These are phyloP conservation scores for Isatis lusitanica DNA, from an alignment of 441 rosid species.

Conservation along the genomic window DNA sequence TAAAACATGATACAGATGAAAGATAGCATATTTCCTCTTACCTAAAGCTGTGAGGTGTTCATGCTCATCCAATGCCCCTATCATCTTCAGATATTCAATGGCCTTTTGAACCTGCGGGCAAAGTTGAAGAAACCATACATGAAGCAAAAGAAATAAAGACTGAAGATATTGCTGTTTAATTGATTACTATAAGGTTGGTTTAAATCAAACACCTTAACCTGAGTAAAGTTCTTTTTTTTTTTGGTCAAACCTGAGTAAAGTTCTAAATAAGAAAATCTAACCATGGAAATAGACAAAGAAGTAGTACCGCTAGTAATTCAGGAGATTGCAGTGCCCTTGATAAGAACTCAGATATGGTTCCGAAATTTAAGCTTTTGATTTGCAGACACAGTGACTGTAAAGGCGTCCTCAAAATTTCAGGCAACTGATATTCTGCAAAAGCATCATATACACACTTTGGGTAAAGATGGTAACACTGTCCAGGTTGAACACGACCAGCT, in stretches of 20 bases:
- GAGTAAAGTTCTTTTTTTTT: not conserved
- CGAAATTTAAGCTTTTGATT: slow-evolving; percentile 82
- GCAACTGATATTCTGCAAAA: slow-evolving; percentile 84
- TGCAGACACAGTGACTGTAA: slow-evolving; percentile 91
- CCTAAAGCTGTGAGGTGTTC: slow-evolving; percentile 83
- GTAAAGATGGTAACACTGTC: slow-evolving; percentile 87
- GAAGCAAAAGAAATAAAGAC: not conserved
- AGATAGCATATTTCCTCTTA: slow-evolving; percentile 28
- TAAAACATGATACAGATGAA: slow-evolving; percentile 21
- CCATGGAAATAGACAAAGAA: slow-evolving; percentile 12
- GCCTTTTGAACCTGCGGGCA: slow-evolving; percentile 81
- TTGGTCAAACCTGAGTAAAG: no score
- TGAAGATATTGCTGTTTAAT: not conserved
- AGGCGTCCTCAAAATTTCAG: slow-evolving; percentile 93
- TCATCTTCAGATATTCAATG: slow-evolving; percentile 74
- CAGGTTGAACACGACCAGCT: slow-evolving; percentile 93
- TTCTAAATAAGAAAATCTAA: slow-evolving; percentile 1
- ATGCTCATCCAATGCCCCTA: slow-evolving; percentile 80
- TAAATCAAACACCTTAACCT: slow-evolving; percentile 12
- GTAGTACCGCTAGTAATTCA: slow-evolving; percentile 67
- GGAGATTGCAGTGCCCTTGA: slow-evolving; percentile 93
- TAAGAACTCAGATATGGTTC: slow-evolving; percentile 78
- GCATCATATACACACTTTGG: slow-evolving; percentile 84
- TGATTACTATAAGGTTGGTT: not conserved
- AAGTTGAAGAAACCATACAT: slow-evolving; percentile 3